Percentiles rank a stretch among this genome's conserved stretches.
phyloP scores from a whole-genome alignment of 192 early-diverging fungal genomes.

The Phycomyces nitens region DNA sequence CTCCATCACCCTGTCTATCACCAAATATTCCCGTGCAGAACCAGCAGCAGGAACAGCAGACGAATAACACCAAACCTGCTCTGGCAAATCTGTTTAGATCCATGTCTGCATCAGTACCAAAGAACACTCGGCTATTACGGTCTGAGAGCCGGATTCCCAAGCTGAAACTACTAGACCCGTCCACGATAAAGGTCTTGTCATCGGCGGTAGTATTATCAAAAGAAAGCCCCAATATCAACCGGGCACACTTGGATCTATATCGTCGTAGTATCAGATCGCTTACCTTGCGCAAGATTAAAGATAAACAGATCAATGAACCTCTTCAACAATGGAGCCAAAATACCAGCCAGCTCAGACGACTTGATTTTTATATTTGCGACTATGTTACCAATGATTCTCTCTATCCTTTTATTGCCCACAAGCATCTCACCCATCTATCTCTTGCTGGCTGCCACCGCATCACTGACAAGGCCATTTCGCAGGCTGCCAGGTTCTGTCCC shows the following conservation, averaged over 20 bases:
- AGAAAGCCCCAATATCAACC: neutral
- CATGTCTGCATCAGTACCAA: neutral
- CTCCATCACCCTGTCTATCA: neutral
- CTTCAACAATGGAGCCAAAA: conserved; percentile 18
- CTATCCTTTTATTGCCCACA: conserved; percentile 32
- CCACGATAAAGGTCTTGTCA: neutral
- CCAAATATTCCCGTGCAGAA: neutral
- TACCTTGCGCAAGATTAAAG: conserved; percentile 34
- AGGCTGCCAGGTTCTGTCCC: conserved; percentile 36
- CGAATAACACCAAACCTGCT: neutral
- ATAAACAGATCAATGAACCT: conserved; percentile 29
- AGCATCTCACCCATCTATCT: conserved; percentile 34
- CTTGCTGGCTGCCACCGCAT: conserved; percentile 46
- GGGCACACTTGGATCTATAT: conserved; percentile 2
- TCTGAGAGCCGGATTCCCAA: neutral
- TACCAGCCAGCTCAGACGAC: conserved; percentile 28
- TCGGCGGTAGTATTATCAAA: neutral
- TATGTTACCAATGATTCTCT: conserved; percentile 36
- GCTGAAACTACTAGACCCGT: neutral
- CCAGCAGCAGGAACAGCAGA: neutral
- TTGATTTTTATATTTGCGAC: conserved; percentile 56
- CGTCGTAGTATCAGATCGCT: conserved; percentile 19
- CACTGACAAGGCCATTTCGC: conserved; percentile 36
- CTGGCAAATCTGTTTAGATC: neutral
- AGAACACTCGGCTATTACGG: neutral